Percentiles rank a stretch among this genome's conserved stretches.
These are phyloP conservation scores for Phytophthora syringae DNA, from an alignment of 352 stramenopile species.

Conservation along the genomic window DNA sequence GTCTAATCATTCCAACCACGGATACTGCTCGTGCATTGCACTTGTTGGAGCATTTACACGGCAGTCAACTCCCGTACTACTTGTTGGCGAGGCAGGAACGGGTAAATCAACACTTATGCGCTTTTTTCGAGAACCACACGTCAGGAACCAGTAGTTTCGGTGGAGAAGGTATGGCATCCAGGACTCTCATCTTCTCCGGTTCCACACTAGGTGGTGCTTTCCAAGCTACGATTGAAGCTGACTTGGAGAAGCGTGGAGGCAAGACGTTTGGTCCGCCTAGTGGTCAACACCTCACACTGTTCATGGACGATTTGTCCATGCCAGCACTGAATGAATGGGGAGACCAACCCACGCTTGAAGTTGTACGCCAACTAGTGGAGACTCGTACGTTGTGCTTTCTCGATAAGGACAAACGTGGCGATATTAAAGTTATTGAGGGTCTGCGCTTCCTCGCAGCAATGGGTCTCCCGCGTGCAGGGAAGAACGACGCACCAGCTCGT, in stretches of 20 bases:
- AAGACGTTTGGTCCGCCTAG: constrained; percentile 80
- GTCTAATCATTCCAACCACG: constrained; percentile 86
- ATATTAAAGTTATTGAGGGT: constrained; percentile 81
- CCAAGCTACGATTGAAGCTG: constrained; percentile 73
- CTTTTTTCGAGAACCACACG: constrained; percentile 64
- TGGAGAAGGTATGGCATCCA: constrained; percentile 62
- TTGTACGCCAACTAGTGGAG: constrained; percentile 76
- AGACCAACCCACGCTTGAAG: constrained; percentile 79
- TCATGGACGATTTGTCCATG: constrained; percentile 82
- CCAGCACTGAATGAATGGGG: constrained; percentile 75
- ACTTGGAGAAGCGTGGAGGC: constrained; percentile 82
- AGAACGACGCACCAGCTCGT: constrained; percentile 89
- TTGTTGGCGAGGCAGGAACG: constrained; percentile 87
- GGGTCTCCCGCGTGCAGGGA: constrained; percentile 60
- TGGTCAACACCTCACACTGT: constrained; percentile 80
- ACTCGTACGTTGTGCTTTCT: constrained; percentile 77
- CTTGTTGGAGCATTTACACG: constrained; percentile 72
- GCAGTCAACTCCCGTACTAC: constrained; percentile 69
- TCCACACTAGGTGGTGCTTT: constrained; percentile 82
- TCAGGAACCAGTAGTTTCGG: constrained; percentile 13
- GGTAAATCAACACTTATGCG: constrained; percentile 87
- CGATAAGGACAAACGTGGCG: constrained; percentile 84
- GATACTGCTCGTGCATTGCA: constrained; percentile 80
- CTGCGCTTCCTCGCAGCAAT: constrained; percentile 73
- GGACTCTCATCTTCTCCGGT: constrained; percentile 91